Percentiles rank a stretch among this genome's conserved stretches.
phyloP scores from a whole-genome alignment of 257 asterid genomes.

The Scutellaria minor region DNA sequence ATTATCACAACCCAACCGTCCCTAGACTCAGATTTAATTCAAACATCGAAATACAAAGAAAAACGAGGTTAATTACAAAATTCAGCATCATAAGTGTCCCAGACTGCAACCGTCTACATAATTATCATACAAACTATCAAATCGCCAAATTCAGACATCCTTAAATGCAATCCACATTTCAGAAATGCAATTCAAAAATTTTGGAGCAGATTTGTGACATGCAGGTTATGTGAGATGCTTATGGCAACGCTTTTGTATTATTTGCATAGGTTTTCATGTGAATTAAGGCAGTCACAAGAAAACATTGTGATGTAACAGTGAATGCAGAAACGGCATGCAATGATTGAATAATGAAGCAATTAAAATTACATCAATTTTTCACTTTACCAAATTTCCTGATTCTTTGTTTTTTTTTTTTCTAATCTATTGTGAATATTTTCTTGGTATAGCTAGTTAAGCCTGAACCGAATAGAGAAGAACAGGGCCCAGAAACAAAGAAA shows the following conservation, averaged over 20 bases:
- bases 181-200: constrained; percentile 7
- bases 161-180: neutral
- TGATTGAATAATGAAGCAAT: neutral
- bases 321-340: constrained; percentile 20
- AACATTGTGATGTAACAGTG: neutral
- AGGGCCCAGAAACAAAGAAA: neutral
- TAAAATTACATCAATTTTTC: neutral
- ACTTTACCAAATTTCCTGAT: neutral
- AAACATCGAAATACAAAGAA: neutral
- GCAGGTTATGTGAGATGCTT: constrained; percentile 18
- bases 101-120: too few species aligned
- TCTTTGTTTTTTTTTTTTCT: neutral
- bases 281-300: neutral
- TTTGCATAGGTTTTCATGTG: constrained; percentile 14
- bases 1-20: too few species aligned
- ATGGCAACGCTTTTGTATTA: constrained; percentile 20
- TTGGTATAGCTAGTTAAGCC: neutral
- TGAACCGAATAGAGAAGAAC: constrained; percentile 16
- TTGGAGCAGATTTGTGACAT: neutral
- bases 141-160: neutral
- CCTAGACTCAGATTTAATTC: neutral
- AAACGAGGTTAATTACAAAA: neutral
- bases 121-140: too few species aligned
- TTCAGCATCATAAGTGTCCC: too few species aligned
- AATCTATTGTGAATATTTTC: neutral